phyloP scores from a whole-genome alignment of 495 filamentous ascomycete genomes.

The Podospora appendiculata region DNA sequence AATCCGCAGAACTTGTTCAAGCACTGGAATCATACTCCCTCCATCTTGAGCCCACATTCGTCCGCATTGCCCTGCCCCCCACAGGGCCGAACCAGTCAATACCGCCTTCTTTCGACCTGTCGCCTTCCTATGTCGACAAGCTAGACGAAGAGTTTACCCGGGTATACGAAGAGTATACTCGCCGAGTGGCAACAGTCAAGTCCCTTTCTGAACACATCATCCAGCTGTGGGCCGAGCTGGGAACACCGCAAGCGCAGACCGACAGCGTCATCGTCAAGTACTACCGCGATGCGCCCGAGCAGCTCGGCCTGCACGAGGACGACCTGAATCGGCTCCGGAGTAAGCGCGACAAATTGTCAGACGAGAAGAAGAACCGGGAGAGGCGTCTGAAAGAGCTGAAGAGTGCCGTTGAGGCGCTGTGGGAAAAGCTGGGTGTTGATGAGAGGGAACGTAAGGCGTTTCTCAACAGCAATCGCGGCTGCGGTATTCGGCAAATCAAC shows the following conservation, averaged over 20 bases:
- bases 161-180: conserved; percentile 91
- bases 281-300: conserved; percentile 84
- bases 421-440: conserved; percentile 81
- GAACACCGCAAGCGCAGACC: conserved; percentile 86
- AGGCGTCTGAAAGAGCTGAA: conserved; percentile 71
- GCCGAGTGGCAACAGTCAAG: conserved; percentile 68
- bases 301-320: conserved; percentile 81
- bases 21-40: conserved; percentile 92
- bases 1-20: conserved; percentile 70
- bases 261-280: conserved; percentile 78
- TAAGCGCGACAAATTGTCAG: conserved; percentile 75
- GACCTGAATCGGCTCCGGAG: conserved; percentile 65
- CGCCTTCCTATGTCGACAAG: conserved; percentile 74
- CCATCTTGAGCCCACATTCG: conserved; percentile 80
- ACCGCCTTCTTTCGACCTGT: conserved; percentile 78
- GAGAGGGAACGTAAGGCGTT: conserved; percentile 77
- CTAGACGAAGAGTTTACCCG: conserved; percentile 86
- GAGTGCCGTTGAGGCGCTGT: conserved; percentile 66
- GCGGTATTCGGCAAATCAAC: conserved; percentile 80
- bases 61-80: conserved; percentile 75
- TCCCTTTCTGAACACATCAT: conserved; percentile 75
- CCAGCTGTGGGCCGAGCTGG: conserved; percentile 89
- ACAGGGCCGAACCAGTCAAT: conserved; percentile 66
- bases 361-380: conserved; percentile 90
- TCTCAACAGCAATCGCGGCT: conserved; percentile 60